Evolutionary conservation across 2,329 filamentous ascomycete genomes (phyloP).

Genomic region (Calcarisporium arbuscula): DNA sequence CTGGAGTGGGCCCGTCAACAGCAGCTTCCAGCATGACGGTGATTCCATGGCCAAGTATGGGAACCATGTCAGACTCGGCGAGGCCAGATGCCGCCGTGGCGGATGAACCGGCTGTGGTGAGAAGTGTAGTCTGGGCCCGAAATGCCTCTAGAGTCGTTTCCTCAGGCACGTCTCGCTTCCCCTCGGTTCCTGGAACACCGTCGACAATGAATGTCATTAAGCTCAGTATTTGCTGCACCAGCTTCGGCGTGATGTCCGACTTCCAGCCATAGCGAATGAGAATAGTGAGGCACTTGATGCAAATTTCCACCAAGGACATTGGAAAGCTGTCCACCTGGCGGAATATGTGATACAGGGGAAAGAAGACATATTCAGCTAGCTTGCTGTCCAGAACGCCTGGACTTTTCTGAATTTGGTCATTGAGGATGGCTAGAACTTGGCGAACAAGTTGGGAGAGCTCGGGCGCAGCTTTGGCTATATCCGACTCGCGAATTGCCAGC

Average conservation of each 20-base stretch:
- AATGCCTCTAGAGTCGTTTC: constrained; percentile 71
- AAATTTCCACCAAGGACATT: constrained; percentile 65
- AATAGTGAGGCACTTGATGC: constrained; percentile 66
- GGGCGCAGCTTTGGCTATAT: constrained; percentile 33
- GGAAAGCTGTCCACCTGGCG: constrained; percentile 68
- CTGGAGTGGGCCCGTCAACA: constrained; percentile 54
- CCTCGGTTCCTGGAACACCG: constrained; percentile 52
- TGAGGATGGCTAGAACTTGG: constrained; percentile 40
- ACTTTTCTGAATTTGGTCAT: constrained; percentile 36
- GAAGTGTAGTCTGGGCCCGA: constrained; percentile 59
- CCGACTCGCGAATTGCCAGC: constrained; percentile 43
- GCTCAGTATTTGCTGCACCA: constrained; percentile 80
- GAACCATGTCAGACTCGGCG: constrained; percentile 56
- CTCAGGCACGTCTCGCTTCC: constrained; percentile 49
- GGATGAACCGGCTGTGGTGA: constrained; percentile 51
- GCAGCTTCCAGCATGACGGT: constrained; percentile 72
- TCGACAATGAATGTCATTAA: constrained; percentile 77
- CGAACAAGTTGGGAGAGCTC: constrained; percentile 39
- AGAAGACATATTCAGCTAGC: constrained; percentile 90
- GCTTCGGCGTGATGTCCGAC: constrained; percentile 58
- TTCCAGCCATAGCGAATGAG: constrained; percentile 78
- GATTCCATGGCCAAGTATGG: constrained; percentile 74
- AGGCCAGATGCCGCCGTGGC: constrained; percentile 42
- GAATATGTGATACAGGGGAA: constrained; percentile 83
- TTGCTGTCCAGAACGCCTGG: constrained; percentile 62